Conservation (phyloP, 2,329 filamentous ascomycete genomes). For the Diaporthe humulicola region DNA sequence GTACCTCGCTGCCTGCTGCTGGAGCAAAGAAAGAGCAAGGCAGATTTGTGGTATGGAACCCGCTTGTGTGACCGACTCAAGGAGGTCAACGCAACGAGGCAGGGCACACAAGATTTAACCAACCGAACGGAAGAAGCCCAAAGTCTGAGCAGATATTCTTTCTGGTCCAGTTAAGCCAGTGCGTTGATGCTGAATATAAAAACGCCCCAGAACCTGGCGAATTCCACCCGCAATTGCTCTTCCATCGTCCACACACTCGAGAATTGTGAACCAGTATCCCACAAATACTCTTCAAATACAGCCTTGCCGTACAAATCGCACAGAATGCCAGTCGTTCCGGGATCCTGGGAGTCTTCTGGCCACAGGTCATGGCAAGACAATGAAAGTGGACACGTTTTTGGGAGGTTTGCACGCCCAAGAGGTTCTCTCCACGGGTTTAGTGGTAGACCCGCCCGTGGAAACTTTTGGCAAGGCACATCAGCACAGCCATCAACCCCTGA, state of each 20-base stretch:
- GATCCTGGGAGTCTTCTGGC: neutral
- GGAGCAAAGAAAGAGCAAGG: neutral
- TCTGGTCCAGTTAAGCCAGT: neutral
- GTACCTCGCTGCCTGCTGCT: conserved; percentile 7
- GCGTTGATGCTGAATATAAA: neutral
- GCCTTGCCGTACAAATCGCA: too few relatives aligned
- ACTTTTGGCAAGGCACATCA: neutral
- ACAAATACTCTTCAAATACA: neutral
- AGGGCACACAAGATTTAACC: neutral
- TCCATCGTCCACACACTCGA: neutral
- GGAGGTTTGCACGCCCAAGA: neutral
- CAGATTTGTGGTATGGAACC: neutral
- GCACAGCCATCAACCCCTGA: conserved; percentile 20
- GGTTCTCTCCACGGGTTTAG: neutral
- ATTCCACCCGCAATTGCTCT: neutral
- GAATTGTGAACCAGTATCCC: neutral
- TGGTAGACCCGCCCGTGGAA: neutral
- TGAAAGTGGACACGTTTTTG: neutral
- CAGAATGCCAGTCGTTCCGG: neutral
- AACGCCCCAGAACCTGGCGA: neutral
- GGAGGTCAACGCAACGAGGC: neutral
- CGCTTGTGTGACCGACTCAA: neutral
- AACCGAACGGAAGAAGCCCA: neutral
- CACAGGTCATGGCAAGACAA: neutral
- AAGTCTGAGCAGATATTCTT: neutral